Conservation (phyloP, 1,284 basidiomycete genomes). For the Leccinum angustisporum region DNA sequence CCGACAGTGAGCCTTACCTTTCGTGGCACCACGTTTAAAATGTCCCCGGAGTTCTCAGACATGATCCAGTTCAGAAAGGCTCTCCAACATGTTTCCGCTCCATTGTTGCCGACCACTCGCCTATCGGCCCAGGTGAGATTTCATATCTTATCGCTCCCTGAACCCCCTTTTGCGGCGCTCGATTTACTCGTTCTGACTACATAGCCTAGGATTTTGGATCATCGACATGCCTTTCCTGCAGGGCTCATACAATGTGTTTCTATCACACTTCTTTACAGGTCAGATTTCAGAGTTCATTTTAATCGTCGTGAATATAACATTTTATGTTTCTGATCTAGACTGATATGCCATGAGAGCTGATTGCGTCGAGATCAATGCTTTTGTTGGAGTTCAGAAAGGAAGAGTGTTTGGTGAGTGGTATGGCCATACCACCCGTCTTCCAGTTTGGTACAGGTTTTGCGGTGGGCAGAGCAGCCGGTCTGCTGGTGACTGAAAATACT, state of each 20-base stretch:
- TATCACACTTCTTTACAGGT: neutral
- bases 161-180: neutral
- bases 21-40: neutral
- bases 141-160: neutral
- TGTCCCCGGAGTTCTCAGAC: neutral
- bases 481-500: too few relatives aligned
- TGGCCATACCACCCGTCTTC: too few relatives aligned
- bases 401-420: too few relatives aligned
- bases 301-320: neutral
- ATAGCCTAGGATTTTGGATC: neutral
- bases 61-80: neutral
- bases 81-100: neutral
- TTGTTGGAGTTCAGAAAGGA: too few relatives aligned
- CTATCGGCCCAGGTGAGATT: neutral
- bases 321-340: neutral
- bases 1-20: neutral
- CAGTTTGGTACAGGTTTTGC: too few relatives aligned
- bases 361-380: too few relatives aligned
- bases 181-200: neutral
- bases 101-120: neutral
- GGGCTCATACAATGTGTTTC: neutral
- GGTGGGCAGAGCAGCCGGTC: too few relatives aligned
- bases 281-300: neutral
- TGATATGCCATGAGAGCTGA: too few relatives aligned
- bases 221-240: neutral